Percentiles rank a stretch among this genome's conserved stretches.
Evolutionary conservation across 495 filamentous ascomycete species (phyloP).

Genomic region (Talaromyces nanjingensis): DNA sequence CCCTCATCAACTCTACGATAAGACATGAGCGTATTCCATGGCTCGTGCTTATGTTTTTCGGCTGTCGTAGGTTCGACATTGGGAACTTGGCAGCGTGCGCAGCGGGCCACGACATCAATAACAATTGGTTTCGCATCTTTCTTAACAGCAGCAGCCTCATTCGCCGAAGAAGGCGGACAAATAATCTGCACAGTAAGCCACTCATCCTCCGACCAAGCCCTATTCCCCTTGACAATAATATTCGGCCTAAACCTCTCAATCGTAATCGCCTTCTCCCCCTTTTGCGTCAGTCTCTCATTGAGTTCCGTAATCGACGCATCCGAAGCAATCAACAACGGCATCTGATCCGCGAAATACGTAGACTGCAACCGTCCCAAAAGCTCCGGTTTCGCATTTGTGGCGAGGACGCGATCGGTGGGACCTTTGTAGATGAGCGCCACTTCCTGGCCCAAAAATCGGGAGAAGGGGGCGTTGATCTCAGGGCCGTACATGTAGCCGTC

Average conservation of each 20-base stretch:
- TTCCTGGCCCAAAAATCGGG: slow-evolving; percentile 23
- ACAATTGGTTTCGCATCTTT: slow-evolving; percentile 15
- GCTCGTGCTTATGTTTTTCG: slow-evolving; percentile 62
- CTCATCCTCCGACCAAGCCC: slow-evolving; percentile 65
- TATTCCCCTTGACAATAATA: slow-evolving; percentile 60
- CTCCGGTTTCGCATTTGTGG: slow-evolving; percentile 30
- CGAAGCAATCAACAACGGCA: slow-evolving; percentile 44
- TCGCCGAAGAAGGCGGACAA: background rate
- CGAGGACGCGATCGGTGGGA: slow-evolving; percentile 31
- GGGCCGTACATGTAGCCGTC: slow-evolving; percentile 33
- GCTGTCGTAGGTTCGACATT: slow-evolving; percentile 76
- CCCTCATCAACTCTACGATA: slow-evolving; percentile 73
- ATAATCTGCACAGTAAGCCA: slow-evolving; percentile 73
- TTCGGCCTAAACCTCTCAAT: slow-evolving; percentile 75
- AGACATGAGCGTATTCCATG: slow-evolving; percentile 63
- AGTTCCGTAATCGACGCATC: slow-evolving; percentile 40
- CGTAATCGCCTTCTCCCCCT: slow-evolving; percentile 25
- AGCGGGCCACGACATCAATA: slow-evolving; percentile 62
- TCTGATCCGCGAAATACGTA: slow-evolving; percentile 35
- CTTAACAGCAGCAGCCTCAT: background rate
- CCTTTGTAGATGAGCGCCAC: slow-evolving; percentile 38
- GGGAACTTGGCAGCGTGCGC: slow-evolving; percentile 74
- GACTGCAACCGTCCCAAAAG: slow-evolving; percentile 31
- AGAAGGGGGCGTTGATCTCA: slow-evolving; percentile 27
- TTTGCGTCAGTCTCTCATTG: slow-evolving; percentile 20